Conservation (phyloP, 495 filamentous ascomycete genomes). For the Podospora tetraspora region DNA sequence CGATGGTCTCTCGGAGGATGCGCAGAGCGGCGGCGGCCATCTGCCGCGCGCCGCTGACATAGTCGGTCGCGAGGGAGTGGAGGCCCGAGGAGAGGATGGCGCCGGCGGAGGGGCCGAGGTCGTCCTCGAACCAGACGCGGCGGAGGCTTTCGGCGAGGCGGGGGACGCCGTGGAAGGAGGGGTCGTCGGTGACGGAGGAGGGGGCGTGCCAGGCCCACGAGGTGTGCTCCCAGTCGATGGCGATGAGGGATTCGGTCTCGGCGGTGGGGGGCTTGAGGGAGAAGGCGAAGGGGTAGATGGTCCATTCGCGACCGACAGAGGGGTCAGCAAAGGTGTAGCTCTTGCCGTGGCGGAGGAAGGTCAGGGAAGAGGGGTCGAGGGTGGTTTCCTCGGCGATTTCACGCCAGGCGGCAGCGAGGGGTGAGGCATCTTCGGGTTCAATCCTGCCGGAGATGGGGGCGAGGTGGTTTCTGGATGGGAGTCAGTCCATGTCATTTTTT, state of each 20-base stretch:
- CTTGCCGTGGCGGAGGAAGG: conserved; percentile 53
- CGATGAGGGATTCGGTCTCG: conserved; percentile 37
- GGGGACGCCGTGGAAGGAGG: conserved; percentile 49
- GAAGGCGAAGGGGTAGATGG: conserved; percentile 58
- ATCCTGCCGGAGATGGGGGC: conserved; percentile 60
- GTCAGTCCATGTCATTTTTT: background rate
- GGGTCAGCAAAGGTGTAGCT: conserved; percentile 53
- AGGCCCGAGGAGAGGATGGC: conserved; percentile 43
- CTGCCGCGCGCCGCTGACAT: conserved; percentile 52
- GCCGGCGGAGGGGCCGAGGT: conserved; percentile 38
- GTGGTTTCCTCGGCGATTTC: conserved; percentile 60
- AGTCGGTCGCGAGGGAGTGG: conserved; percentile 44
- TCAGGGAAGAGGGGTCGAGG: conserved; percentile 41
- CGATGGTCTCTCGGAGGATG: conserved; percentile 41
- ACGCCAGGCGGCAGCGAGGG: conserved; percentile 53
- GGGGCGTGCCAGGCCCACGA: conserved; percentile 54
- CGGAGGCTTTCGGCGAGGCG: conserved; percentile 50
- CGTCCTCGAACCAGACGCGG: conserved; percentile 52
- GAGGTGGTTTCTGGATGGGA: conserved; percentile 42
- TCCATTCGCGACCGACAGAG: conserved; percentile 53
- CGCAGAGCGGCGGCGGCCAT: conserved; percentile 47
- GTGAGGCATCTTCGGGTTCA: conserved; percentile 43
- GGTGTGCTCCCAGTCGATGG: conserved; percentile 60
- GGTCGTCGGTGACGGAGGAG: conserved; percentile 25
- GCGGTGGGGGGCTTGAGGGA: conserved; percentile 37